These are phyloP conservation scores for Phoenix dactylifera DNA, from an alignment of 176 grass and related monocot genomes.

Conservation along the genomic window DNA sequence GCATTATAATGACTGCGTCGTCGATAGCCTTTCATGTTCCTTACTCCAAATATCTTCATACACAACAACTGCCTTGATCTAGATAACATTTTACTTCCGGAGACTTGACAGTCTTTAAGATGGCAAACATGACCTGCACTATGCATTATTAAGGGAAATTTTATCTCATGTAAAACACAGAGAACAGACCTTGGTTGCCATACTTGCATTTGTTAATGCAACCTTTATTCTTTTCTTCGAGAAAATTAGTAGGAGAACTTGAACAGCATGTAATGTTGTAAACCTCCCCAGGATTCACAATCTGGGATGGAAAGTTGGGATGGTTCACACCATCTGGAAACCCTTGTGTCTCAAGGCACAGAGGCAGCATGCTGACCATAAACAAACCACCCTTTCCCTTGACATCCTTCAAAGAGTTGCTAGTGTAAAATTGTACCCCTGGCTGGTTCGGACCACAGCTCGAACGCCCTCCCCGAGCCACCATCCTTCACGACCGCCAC, in stretches of 20 bases:
- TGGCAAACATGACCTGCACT: no score
- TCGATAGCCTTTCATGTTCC: no score
- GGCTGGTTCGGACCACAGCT: slow-evolving; percentile 64
- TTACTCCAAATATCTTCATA: no score
- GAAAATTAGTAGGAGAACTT: slow-evolving; percentile 2
- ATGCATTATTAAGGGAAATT: no score
- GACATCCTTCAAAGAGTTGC: neutral
- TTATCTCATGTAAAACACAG: no score
- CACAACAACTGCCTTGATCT: no score
- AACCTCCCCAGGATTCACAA: neutral
- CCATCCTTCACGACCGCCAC: slow-evolving; percentile 37
- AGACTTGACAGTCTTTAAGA: no score
- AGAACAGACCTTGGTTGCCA: no score
- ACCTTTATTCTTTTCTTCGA: no score
- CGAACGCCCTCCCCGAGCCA: slow-evolving; percentile 33
- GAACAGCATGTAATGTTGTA: slow-evolving; percentile 5
- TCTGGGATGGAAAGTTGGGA: slow-evolving; percentile 5
- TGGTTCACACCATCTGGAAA: slow-evolving; percentile 7
- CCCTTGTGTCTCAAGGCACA: slow-evolving; percentile 9
- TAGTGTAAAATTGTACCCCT: neutral
- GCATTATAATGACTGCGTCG: no score
- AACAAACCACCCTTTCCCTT: neutral
- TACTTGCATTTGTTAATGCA: no score
- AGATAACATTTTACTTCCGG: no score
- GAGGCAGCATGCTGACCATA: neutral